Evolutionary conservation across 345 rosid genomes (phyloP).

Genomic region (Brassica carinata): DNA sequence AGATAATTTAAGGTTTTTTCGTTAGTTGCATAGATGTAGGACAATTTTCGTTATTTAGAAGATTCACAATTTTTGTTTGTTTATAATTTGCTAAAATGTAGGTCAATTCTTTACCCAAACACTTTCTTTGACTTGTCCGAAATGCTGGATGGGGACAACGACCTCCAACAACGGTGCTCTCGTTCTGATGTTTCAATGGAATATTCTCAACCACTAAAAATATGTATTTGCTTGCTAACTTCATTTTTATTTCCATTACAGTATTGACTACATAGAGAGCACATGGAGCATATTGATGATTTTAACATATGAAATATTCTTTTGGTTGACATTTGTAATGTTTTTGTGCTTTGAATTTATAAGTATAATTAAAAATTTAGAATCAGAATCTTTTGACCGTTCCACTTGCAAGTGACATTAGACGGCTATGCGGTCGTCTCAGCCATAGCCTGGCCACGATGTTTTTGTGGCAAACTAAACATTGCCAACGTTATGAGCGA

Average conservation of each 20-base stretch:
- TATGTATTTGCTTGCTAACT: background rate
- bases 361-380: too few species aligned
- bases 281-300: background rate
- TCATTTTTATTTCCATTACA: background rate
- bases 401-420: too few species aligned
- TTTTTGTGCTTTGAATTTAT: background rate
- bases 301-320: background rate
- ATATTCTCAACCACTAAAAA: background rate
- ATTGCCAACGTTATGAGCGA: background rate
- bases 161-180: background rate
- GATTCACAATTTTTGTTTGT: background rate
- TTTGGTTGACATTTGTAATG: background rate
- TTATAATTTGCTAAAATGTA: background rate
- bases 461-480: background rate
- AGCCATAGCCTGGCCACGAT: background rate
- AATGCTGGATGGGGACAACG: background rate
- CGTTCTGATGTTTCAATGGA: background rate
- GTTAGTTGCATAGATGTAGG: background rate
- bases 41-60: background rate
- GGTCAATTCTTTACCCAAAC: background rate
- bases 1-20: background rate
- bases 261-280: background rate
- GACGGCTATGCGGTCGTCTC: background rate
- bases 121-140: background rate
- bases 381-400: too few species aligned